Evolutionary conservation across 208 protist species (phyloP), one percentile per base, ranked within the genome.

Genomic region (Naegleria fowleri): DNA sequence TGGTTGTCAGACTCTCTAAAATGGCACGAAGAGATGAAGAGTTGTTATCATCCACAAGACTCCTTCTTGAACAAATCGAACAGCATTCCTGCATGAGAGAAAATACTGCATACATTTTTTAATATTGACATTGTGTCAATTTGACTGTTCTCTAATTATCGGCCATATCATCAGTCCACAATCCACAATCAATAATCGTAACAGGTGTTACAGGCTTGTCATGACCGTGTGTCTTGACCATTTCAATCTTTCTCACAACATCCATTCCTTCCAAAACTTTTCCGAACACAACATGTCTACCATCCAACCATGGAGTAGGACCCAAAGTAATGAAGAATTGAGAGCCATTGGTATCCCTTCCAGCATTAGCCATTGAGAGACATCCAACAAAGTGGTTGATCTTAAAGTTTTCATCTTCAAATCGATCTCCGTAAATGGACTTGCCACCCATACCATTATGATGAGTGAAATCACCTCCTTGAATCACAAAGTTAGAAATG

Each of bases 311-410:
- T 36, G 58, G 39, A 52, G 90, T 91, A 33, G 11, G 11, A 48
- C 13, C 52, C 15, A 83, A 59, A 13, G 90, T 91, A 40, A 91
- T 84, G 59, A 91, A 91, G 90, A 90, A 90, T 52, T 90, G 91
- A 36, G 41, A 90, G 22, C 91, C 91, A 52, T 92, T 92, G 15
- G 91, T 92, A 41, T 92, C 96, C 39, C 92, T 90, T 4, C 96
- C 96, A 19, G 95, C 93, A 92, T 97, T 97, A 33, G 96, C 96
- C 96, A 97, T 97, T 15, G 96, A 97, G 0, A 97, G 92, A n/a
- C 22, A 89, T 36, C 59, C 52, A 4, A 40, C 36, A 40, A 33
- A 39, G n/a, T 90, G 86, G 2, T 67, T 41, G 29, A 90, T 15
- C 39, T 90, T 38, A 33, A 90, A 90, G 76, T 84, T 84, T 84